Base-by-base conservation (phyloP, 2,329 filamentous ascomycete genomes). In the Ophiobolus disseminans region DNA sequence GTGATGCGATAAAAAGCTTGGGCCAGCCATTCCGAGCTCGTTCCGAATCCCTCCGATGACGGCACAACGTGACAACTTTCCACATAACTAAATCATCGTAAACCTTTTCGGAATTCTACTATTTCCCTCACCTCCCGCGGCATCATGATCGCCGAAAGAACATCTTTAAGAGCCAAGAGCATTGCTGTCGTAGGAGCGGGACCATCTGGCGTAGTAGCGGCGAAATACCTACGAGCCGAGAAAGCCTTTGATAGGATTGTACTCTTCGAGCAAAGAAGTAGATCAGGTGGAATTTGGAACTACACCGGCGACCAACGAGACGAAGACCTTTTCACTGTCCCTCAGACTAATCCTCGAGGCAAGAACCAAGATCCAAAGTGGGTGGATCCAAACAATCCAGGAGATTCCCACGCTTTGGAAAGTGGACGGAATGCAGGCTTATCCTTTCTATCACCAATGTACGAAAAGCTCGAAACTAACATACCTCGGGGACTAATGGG, bases 161-260 rank as follows among this genome's bases (percentile, higher is more conserved):
- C 54, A 10, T 51, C 52, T 4, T 6, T 76, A 32, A 65, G 63
- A 43, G 80, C 89, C 39, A 79, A 79, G 50, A 82, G 74, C 36
- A 79, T 96, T 57, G 90, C 89, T 58, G 80, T 97, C 51, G 85
- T 97, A 57, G 92, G 92, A 17, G 91, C 89, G 8, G 92, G 92
- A 0, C 89, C 92, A 0, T 84, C 83, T 54, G 92, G 93, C 4
- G 78, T 96, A 3, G 84, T 87, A 20, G 85, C 88, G 19, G 90
- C 90, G 43, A 94, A 91, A 79, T 80, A 92, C 65, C 79, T 97
- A 14, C 70, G 83, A 9, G 90, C 88, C 0, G 91, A 89, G 62
- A 87, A 80, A 65, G 78, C 69, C 1, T 94, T 94, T 64, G 75
- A 85, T 10, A 81, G 78, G 22, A 86, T 97, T 50, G 83, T 86